Evolutionary conservation across 768 basidiomycete species (phyloP).

Genomic region (Kwoniella sp.): DNA sequence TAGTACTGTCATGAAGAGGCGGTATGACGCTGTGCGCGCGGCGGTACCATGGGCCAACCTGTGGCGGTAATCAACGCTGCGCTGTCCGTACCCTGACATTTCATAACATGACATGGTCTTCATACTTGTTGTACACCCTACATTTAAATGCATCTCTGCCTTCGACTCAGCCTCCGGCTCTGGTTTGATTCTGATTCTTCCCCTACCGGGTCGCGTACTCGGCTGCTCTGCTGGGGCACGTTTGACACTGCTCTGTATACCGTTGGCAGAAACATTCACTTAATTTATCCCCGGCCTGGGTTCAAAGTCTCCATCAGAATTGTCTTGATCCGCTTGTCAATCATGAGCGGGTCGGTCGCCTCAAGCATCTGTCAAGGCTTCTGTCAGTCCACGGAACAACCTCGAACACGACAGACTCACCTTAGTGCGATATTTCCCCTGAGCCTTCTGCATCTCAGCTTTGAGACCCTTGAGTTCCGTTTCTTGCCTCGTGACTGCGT

Average conservation of each 20-base stretch:
- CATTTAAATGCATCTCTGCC: not conserved
- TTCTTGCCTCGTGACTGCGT: no score
- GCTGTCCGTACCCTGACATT: no score
- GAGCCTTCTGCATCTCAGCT: not conserved
- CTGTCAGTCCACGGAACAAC: no score
- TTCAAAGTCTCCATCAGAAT: not conserved
- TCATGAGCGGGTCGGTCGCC: slow-evolving; percentile 8
- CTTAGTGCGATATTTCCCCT: slow-evolving; percentile 3
- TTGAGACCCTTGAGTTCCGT: slow-evolving; percentile 5
- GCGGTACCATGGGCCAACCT: slow-evolving; percentile 1
- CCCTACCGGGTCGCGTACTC: no score
- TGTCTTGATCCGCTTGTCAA: slow-evolving; percentile 16
- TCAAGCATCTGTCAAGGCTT: slow-evolving; percentile 21
- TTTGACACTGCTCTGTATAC: no score
- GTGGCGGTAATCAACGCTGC: not conserved
- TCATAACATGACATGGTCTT: not conserved
- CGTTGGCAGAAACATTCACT: no score
- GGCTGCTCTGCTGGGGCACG: no score
- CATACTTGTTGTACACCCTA: not conserved
- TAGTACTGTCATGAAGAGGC: slow-evolving; percentile 18
- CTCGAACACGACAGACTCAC: no score
- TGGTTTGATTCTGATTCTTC: no score
- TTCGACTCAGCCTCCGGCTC: not conserved
- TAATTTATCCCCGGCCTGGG: no score
- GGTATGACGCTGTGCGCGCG: slow-evolving; percentile 29